phyloP scores from a whole-genome alignment of 208 protist species.

The Acanthamoeba castellanii region DNA sequence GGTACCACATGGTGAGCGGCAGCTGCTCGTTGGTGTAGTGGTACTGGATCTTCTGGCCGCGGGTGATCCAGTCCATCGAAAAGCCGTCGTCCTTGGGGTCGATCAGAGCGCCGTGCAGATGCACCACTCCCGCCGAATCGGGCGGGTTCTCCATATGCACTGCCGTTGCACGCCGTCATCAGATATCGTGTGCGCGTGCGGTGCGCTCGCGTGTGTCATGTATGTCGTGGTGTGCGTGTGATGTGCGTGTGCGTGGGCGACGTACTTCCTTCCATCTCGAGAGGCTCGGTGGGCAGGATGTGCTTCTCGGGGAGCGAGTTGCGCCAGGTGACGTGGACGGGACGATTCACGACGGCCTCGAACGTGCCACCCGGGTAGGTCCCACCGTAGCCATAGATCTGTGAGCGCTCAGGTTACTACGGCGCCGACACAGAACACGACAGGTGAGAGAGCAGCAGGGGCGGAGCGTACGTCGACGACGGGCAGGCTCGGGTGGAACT shows the following conservation, averaged over 20 bases:
- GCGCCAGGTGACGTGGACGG: conserved; percentile 5
- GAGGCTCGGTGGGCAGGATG: conserved; percentile 24
- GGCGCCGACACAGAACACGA: too few species aligned
- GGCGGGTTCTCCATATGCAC: neutral
- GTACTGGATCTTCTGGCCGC: neutral
- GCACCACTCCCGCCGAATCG: neutral
- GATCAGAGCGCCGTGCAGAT: conserved; percentile 33
- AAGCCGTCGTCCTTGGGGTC: neutral
- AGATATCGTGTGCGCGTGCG: too few species aligned
- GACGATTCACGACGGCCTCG: neutral
- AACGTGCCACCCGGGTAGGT: conserved; percentile 33
- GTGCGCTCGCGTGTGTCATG: too few species aligned
- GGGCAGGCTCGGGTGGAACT: conserved; percentile 51
- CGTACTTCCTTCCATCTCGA: too few species aligned
- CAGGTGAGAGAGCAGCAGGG: neutral
- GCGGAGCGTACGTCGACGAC: neutral
- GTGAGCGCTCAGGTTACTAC: neutral
- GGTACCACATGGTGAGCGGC: conserved; percentile 42
- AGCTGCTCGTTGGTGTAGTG: conserved; percentile 56
- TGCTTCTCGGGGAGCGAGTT: neutral
- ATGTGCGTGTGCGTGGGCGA: too few species aligned
- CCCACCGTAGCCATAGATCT: conserved; percentile 20
- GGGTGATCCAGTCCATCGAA: neutral
- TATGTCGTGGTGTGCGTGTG: too few species aligned
- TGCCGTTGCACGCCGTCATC: too few species aligned